These are phyloP conservation scores for Tuber borchii DNA, from an alignment of 495 filamentous ascomycete species.

Conservation along the genomic window DNA sequence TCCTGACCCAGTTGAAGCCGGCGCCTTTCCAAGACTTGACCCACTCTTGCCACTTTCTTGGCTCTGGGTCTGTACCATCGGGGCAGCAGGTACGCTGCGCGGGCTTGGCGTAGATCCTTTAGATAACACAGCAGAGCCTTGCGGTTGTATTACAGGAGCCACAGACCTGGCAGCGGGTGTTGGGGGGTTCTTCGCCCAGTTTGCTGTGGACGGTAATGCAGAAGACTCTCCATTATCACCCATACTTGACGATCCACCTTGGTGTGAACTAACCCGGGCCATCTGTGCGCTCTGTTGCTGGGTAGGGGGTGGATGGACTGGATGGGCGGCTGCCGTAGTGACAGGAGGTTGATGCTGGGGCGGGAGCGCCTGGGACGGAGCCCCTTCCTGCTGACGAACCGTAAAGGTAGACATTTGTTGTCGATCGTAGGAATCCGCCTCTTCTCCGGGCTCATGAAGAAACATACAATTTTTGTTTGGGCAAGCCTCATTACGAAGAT, in stretches of 20 bases:
- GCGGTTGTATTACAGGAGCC: slow-evolving; percentile 31
- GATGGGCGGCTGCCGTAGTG: slow-evolving; percentile 61
- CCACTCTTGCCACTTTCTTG: slow-evolving; percentile 34
- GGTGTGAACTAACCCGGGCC: slow-evolving; percentile 52
- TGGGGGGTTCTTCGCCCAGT: slow-evolving; percentile 78
- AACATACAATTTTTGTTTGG: slow-evolving; percentile 96
- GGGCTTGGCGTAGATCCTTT: slow-evolving; percentile 59
- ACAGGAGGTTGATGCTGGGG: slow-evolving; percentile 50
- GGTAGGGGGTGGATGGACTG: slow-evolving; percentile 36
- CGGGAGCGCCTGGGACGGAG: slow-evolving; percentile 44
- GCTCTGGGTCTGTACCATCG: slow-evolving; percentile 33
- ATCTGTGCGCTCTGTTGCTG: slow-evolving; percentile 67
- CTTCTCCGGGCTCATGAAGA: slow-evolving; percentile 91
- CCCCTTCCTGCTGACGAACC: slow-evolving; percentile 57
- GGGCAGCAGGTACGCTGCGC: slow-evolving; percentile 46
- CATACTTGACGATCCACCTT: slow-evolving; percentile 34
- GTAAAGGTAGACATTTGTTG: slow-evolving; percentile 97
- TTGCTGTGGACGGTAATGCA: slow-evolving; percentile 84
- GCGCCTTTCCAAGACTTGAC: slow-evolving; percentile 28
- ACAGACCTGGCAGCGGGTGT: slow-evolving; percentile 43
- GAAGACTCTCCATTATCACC: slow-evolving; percentile 62
- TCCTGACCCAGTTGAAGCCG: slow-evolving; percentile 20
- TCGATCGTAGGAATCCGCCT: slow-evolving; percentile 90
- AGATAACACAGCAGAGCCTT: slow-evolving; percentile 23
- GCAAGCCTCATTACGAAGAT: slow-evolving; percentile 85